Evolutionary conservation across 2,329 filamentous ascomycete species (phyloP).

Genomic region (Botrytis elliptica): DNA sequence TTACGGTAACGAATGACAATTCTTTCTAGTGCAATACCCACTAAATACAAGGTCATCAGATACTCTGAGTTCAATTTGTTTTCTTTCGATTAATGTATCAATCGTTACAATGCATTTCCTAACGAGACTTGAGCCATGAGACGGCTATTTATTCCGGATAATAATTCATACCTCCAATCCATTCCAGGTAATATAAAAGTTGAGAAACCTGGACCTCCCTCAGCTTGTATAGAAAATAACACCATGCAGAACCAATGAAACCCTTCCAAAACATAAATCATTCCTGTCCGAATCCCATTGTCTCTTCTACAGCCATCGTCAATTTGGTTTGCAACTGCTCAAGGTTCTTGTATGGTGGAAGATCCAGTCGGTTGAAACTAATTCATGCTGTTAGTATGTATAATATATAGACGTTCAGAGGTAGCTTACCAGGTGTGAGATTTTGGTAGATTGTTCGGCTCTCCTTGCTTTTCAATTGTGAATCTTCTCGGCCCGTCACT

Average conservation of each 20-base stretch:
- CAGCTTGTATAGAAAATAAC: constrained; percentile 30
- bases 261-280: constrained; percentile 43
- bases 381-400: constrained; percentile 28
- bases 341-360: constrained; percentile 87
- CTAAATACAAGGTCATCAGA: constrained; percentile 6
- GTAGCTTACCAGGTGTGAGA: constrained; percentile 88
- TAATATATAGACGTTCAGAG: background rate
- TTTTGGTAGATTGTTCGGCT: constrained; percentile 87
- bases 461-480: constrained; percentile 96
- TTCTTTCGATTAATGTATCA: constrained; percentile 16
- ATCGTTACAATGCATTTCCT: constrained; percentile 19
- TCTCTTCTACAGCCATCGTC: constrained; percentile 97
- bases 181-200: constrained; percentile 14
- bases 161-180: constrained; percentile 10
- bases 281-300: constrained; percentile 97
- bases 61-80: constrained; percentile 6
- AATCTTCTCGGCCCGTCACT: constrained; percentile 94
- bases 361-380: constrained; percentile 95
- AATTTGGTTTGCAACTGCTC: constrained; percentile 86
- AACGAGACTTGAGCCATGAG: background rate
- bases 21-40: constrained; percentile 2
- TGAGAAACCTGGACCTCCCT: constrained; percentile 14
- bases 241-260: constrained; percentile 29
- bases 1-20: background rate
- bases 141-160: constrained; percentile 8